These are phyloP conservation scores for Citropsis articulata DNA, from an alignment of 345 rosid genomes.

Conservation along the genomic window DNA sequence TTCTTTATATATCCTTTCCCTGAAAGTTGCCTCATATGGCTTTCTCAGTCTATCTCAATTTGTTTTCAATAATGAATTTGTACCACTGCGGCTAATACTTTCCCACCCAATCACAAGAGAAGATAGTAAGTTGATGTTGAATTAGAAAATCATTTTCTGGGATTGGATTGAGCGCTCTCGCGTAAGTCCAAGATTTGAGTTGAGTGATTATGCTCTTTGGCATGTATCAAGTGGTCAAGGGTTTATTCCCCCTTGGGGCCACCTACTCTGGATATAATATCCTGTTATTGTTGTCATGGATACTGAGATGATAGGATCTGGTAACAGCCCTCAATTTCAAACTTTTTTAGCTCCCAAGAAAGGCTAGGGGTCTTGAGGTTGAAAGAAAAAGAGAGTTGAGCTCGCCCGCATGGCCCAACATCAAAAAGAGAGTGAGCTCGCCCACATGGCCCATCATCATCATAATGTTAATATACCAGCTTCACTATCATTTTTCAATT, in stretches of 20 bases:
- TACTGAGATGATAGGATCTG: background rate
- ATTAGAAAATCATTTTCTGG: background rate
- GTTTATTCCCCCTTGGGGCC: background rate
- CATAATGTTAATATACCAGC: background rate
- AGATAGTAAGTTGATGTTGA: background rate
- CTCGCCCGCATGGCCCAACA: background rate
- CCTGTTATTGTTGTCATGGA: background rate
- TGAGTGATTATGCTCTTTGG: background rate
- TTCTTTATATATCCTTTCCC: background rate
- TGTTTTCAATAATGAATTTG: background rate
- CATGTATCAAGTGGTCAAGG: background rate
- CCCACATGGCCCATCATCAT: background rate
- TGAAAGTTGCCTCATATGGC: background rate
- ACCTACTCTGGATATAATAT: background rate
- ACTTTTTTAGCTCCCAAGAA: background rate
- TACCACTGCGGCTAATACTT: background rate
- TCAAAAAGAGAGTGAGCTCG: background rate
- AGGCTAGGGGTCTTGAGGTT: background rate
- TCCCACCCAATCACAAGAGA: background rate
- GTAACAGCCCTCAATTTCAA: background rate
- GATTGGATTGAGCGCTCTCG: background rate
- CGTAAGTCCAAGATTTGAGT: background rate
- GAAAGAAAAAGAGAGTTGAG: background rate
- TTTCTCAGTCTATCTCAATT: background rate
- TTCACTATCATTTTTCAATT: background rate